Evolutionary conservation across 2,329 filamentous ascomycete genomes (phyloP).

Genomic region (Bertia moriformis): DNA sequence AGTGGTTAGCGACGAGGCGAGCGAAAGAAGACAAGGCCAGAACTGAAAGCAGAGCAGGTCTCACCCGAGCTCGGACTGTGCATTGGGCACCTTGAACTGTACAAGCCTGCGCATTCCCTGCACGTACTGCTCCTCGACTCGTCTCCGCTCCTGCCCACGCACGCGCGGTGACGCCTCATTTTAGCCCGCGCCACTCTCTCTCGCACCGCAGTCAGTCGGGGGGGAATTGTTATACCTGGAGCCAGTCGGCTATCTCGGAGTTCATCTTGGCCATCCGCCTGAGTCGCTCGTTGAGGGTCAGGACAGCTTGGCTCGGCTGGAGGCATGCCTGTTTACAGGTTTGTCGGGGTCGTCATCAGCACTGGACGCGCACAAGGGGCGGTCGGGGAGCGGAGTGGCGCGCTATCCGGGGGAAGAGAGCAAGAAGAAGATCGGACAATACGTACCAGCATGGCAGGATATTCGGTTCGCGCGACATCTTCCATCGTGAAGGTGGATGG

Average conservation of each 20-base stretch:
- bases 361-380: conserved; percentile 1
- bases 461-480: conserved; percentile 71
- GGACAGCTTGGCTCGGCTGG: conserved; percentile 68
- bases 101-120: conserved; percentile 68
- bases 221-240: no score
- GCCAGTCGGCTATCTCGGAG: conserved; percentile 84
- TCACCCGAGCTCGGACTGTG: conserved; percentile 75
- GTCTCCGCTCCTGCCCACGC: conserved; percentile 90
- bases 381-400: conserved; percentile 1
- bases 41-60: conserved; percentile 16
- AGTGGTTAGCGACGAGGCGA: conserved; percentile 7
- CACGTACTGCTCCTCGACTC: conserved; percentile 81
- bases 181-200: no score
- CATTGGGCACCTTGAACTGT: conserved; percentile 59
- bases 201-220: conserved; percentile 31
- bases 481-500: no score
- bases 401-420: no score
- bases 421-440: conserved; percentile 5
- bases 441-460: conserved; percentile 85
- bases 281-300: conserved; percentile 72
- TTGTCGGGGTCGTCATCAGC: conserved; percentile 4
- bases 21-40: conserved; percentile 1
- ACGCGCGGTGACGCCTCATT: conserved; percentile 6
- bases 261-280: conserved; percentile 78
- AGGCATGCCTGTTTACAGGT: conserved; percentile 51